Base-by-base conservation (phyloP, 2,329 filamentous ascomycete genomes). In the Aaosphaeria arxii region DNA sequence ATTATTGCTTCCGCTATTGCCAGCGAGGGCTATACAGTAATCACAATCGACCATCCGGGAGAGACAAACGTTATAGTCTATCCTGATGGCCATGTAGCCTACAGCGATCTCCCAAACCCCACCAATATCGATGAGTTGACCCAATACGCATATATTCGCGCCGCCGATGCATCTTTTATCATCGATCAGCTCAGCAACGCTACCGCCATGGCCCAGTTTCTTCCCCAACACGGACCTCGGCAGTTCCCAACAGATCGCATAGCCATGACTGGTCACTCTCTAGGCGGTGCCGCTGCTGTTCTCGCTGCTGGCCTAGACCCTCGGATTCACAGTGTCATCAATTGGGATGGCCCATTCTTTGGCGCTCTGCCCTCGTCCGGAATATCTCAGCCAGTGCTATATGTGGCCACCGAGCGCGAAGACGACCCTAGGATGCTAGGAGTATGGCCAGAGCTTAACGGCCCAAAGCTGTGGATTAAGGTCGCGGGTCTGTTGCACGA, bases 1-100 rank as follows among this genome's bases (percentile, higher is more conserved):
- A 66, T 67, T 7, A 63, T 74, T 54, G 72, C 75, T 6, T 68
- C 70, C 5, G 70, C 75, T 2, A 64, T 80, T 4, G 75, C 77
- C 0, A 76, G 73, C 42, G 61, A 71, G 7, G 77, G 77, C 1
- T 77, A 72, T 47, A 64, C 70, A 2, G 74, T 80, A 5, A 64
- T 78, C 39, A 67, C 76, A 1, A 64, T 80, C 30, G 78, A 79
- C 48, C 76, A 79, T 45, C 69, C 76, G 0, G 74, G 72, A 44
- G 77, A 80, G 33, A 65, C 72, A 0, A 50, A 60, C 2, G 62
- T 74, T n/a, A 71, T 80, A 11, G 72, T 76, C 51, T 78, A 76
- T 32, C 73, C 76, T 0, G 64, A 78, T 53, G 76, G 56, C 39
- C 49, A 57, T 39, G 40, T 31, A 54, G 42, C 53, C 24, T 55